Conservation (phyloP, 2,329 filamentous ascomycete species). For the Trichoderma afroharzianum region DNA sequence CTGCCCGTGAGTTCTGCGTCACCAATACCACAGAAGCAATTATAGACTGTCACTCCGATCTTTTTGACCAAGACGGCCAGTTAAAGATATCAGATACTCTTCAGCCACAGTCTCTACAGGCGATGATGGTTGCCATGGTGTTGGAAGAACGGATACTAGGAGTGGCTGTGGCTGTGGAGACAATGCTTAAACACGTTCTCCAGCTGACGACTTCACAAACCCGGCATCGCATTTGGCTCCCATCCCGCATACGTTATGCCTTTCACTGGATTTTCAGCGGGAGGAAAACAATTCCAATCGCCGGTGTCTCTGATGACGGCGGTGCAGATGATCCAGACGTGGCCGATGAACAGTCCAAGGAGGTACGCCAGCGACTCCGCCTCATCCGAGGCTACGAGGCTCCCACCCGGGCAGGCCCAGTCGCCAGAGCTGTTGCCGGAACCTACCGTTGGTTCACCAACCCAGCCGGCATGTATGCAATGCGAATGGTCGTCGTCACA, state of each 20-base stretch:
- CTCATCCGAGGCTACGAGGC: slow-evolving; percentile 30
- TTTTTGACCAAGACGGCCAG: slow-evolving; percentile 41
- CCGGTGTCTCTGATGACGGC: slow-evolving; percentile 20
- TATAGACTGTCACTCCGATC: slow-evolving; percentile 35
- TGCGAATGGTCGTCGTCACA: slow-evolving; percentile 47
- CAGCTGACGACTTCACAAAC: slow-evolving; percentile 35
- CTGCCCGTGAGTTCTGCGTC: slow-evolving; percentile 26
- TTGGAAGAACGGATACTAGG: slow-evolving; percentile 42
- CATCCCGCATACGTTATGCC: slow-evolving; percentile 37
- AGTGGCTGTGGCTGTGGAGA: slow-evolving; percentile 28
- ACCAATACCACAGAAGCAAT: slow-evolving; percentile 39
- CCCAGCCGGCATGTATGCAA: slow-evolving; percentile 42
- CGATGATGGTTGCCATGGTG: slow-evolving; percentile 45
- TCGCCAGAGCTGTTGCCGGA: slow-evolving; percentile 26
- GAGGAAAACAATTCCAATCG: slow-evolving; percentile 19
- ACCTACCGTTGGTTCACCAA: slow-evolving; percentile 41
- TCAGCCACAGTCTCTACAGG: slow-evolving; percentile 31
- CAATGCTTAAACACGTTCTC: slow-evolving; percentile 36
- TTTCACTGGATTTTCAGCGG: slow-evolving; percentile 36
- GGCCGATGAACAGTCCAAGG: slow-evolving; percentile 32
- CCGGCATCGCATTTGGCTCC: slow-evolving; percentile 40
- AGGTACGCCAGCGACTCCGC: slow-evolving; percentile 35
- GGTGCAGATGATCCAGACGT: slow-evolving; percentile 24
- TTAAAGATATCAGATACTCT: slow-evolving; percentile 28
- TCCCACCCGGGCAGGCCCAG: slow-evolving; percentile 18